These are phyloP conservation scores for Macrophomina phaseolina DNA, from an alignment of 2,329 filamentous ascomycete species.

Conservation along the genomic window DNA sequence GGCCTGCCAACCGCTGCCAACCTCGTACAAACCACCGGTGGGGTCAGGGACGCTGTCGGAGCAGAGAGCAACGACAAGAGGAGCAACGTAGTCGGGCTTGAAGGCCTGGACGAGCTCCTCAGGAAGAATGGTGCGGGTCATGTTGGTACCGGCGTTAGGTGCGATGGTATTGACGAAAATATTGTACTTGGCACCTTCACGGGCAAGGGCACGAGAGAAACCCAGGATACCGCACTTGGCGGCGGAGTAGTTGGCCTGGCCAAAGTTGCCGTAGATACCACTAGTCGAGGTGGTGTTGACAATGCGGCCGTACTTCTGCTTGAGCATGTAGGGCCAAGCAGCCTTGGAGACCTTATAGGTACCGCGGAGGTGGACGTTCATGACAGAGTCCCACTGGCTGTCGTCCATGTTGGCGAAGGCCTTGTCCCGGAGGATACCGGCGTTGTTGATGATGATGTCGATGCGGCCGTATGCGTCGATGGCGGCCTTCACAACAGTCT, in stretches of 20 bases:
- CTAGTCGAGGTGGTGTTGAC: constrained; percentile 97
- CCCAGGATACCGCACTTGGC: constrained; percentile 78
- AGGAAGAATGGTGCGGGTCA: constrained; percentile 93
- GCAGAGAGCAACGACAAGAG: constrained; percentile 84
- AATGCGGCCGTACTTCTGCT: constrained; percentile 97
- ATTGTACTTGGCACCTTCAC: constrained; percentile 96
- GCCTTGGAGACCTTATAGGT: constrained; percentile 98
- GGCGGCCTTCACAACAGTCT: constrained; percentile 86
- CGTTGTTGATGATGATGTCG: constrained; percentile 97
- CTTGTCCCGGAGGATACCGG: constrained; percentile 96
- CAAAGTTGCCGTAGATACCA: constrained; percentile 99
- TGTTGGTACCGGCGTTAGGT: constrained; percentile 92
- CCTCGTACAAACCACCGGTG: constrained; percentile 90
- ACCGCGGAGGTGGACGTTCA: constrained; percentile 90
- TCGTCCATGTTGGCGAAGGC: constrained; percentile 98
- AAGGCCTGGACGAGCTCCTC: constrained; percentile 98
- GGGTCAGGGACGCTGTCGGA: constrained; percentile 85
- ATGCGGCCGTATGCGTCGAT: constrained; percentile 93
- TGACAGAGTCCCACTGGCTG: constrained; percentile 86
- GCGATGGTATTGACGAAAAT: constrained; percentile 98
- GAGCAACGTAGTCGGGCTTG: constrained; percentile 98
- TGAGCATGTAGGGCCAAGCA: constrained; percentile 95
- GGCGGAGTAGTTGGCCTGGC: constrained; percentile 95
- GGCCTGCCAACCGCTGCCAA: constrained; percentile 91
- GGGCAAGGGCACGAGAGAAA: constrained; percentile 88